Evolutionary conservation across 768 basidiomycete genomes (phyloP), one percentile per base, ranked within the genome.

Genomic region (Boletus fagicola): DNA sequence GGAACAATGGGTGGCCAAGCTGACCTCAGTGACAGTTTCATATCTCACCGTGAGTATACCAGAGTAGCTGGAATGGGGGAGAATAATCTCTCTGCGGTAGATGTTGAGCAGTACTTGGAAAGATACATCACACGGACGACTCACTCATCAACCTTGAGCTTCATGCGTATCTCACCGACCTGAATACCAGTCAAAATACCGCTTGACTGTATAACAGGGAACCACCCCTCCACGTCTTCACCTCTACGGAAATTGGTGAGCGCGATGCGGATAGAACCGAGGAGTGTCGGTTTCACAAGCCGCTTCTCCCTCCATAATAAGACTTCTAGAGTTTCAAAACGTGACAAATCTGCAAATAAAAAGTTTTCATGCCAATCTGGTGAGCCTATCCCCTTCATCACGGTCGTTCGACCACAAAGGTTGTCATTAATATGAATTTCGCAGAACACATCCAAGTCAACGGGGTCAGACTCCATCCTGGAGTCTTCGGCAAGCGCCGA

Each of bases 291-390:
- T 67, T 84, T 88, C 63, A 75, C 68, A 28, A 80, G 69, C 61
- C 81, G 84, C 75, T 84, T 89, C 72, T 88, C 88, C 55, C 80
- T 80, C 81, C 82, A 88, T 22, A 94, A 75, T 38, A 81, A 71
- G 57, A 94, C 74, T 51, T 85, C 84, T 42, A 94, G 73, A 31
- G 79, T 80, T 58, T 85, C 83, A 64, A 92, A 92, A 0, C 89
- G 88, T 18, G 92, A 90, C 28, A 94, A 73, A 65, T 92, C 90
- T 1, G 83, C 68, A 60, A 92, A 86, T 22, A 74, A 68, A 68
- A 95, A 94, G 42, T 66, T 76, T 73, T 95, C 93, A 60, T 90
- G 87, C 93, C 93, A 95, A 66, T 91, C 86, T 0, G 87, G 84
- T 43, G 80, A 80, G 38, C 81, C 83, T 53, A 81, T 74, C 20